These are phyloP conservation scores for Venustampulla echinocandica DNA, from an alignment of 495 filamentous ascomycete species.

Conservation along the genomic window DNA sequence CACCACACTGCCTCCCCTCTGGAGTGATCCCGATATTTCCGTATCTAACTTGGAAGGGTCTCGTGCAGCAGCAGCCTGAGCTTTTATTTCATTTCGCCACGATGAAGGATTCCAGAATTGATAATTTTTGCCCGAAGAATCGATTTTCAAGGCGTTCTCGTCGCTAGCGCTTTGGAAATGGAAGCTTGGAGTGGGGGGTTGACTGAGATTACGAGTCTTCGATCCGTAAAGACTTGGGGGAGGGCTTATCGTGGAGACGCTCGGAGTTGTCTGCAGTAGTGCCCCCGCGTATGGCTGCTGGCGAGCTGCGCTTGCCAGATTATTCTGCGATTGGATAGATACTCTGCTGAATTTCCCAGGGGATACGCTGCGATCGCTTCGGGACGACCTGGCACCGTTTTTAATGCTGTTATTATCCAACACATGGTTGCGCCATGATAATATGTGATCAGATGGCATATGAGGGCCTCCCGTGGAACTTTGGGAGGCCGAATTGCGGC, in stretches of 20 bases:
- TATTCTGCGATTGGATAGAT: conserved; percentile 25
- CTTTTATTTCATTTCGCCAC: conserved; percentile 9
- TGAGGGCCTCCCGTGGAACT: conserved; percentile 16
- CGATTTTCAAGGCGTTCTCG: conserved; percentile 11
- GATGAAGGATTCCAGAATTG: conserved; percentile 23
- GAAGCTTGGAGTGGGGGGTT: conserved; percentile 25
- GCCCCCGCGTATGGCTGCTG: conserved; percentile 32
- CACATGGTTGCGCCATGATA: conserved; percentile 64
- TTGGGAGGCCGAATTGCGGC: conserved; percentile 43
- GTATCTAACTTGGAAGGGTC: conserved; percentile 14
- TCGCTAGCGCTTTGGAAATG: conserved; percentile 11
- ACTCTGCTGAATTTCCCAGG: conserved; percentile 32
- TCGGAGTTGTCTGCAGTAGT: conserved; percentile 13
- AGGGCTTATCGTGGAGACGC: conserved; percentile 17
- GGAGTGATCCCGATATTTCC: background rate
- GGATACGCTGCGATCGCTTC: conserved; percentile 40
- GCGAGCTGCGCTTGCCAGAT: conserved; percentile 33
- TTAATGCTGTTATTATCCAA: conserved; percentile 15
- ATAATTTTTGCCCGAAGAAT: conserved; percentile 16
- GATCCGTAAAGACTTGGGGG: conserved; percentile 14
- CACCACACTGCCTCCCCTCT: conserved; percentile 6
- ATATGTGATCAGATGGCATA: conserved; percentile 60
- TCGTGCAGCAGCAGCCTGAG: background rate
- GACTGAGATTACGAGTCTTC: conserved; percentile 1
- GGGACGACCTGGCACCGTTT: conserved; percentile 26